phyloP scores from a whole-genome alignment of 495 filamentous ascomycete species.

The Xylaria longipes region DNA sequence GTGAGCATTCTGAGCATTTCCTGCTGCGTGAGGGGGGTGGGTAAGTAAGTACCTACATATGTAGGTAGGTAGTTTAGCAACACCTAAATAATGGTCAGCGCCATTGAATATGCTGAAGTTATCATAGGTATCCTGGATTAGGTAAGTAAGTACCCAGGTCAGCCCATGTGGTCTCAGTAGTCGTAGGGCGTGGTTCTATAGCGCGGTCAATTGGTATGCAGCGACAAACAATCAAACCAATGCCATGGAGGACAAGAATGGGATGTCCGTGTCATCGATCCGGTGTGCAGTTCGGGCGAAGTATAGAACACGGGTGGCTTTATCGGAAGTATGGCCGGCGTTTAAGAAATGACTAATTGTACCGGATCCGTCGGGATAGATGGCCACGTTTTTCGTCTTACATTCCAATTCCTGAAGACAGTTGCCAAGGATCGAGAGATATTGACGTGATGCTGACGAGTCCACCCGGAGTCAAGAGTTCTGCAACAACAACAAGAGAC shows the following conservation, averaged over 20 bases:
- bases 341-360: neutral
- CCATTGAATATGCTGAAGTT: neutral
- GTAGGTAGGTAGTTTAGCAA: neutral
- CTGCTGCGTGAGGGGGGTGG: neutral
- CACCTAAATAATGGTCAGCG: neutral
- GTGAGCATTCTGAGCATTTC: neutral
- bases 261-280: neutral
- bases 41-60: neutral
- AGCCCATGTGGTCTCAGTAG: too few relatives aligned
- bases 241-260: neutral
- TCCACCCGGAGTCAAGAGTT: neutral
- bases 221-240: neutral
- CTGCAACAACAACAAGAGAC: neutral
- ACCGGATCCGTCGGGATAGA: slow-evolving; percentile 6
- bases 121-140: neutral
- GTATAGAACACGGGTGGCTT: neutral
- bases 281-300: neutral
- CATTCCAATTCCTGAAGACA: neutral
- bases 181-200: neutral
- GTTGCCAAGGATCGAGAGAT: neutral
- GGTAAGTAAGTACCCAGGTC: too few relatives aligned
- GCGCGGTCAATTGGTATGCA: neutral
- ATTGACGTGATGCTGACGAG: neutral
- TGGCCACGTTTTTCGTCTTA: slow-evolving; percentile 4
- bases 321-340: slow-evolving; percentile 12